phyloP scores from a whole-genome alignment of 768 basidiomycete genomes.

The Mycena floridula region DNA sequence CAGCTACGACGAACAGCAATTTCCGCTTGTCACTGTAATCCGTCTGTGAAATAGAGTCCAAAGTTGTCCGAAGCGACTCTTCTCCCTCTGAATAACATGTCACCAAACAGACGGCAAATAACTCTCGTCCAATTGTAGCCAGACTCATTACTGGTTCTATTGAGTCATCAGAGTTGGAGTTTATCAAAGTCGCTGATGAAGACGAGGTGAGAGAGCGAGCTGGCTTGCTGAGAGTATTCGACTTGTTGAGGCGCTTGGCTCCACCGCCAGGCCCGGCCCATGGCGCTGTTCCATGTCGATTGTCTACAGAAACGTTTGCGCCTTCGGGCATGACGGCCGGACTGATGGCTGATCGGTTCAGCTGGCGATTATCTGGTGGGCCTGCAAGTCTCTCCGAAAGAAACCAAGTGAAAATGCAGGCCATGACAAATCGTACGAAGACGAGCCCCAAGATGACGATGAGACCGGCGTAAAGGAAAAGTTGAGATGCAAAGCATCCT shows the following conservation, averaged over 20 bases:
- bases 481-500: slow-evolving; percentile 86
- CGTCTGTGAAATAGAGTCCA: slow-evolving; percentile 90
- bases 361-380: slow-evolving; percentile 62
- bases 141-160: slow-evolving; percentile 69
- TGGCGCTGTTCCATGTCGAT: slow-evolving; percentile 86
- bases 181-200: slow-evolving; percentile 53
- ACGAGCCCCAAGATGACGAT: slow-evolving; percentile 90
- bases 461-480: slow-evolving; percentile 87
- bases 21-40: slow-evolving; percentile 91
- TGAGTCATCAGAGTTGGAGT: slow-evolving; percentile 31
- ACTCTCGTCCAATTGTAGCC: slow-evolving; percentile 88
- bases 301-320: slow-evolving; percentile 91
- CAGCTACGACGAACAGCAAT: slow-evolving; percentile 88
- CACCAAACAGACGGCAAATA: slow-evolving; percentile 92
- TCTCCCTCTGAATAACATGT: slow-evolving; percentile 98
- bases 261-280: slow-evolving; percentile 66
- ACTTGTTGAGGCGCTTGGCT: slow-evolving; percentile 47
- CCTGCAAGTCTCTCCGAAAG: slow-evolving; percentile 77
- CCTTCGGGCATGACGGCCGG: slow-evolving; percentile 96
- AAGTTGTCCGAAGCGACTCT: slow-evolving; percentile 83
- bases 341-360: slow-evolving; percentile 82
- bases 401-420: slow-evolving; percentile 96
- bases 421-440: slow-evolving; percentile 91
- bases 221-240: slow-evolving; percentile 29
- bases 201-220: slow-evolving; percentile 42